phyloP scores from a whole-genome alignment of 1,284 basidiomycete species.

The Ganoderma lingzhi region DNA sequence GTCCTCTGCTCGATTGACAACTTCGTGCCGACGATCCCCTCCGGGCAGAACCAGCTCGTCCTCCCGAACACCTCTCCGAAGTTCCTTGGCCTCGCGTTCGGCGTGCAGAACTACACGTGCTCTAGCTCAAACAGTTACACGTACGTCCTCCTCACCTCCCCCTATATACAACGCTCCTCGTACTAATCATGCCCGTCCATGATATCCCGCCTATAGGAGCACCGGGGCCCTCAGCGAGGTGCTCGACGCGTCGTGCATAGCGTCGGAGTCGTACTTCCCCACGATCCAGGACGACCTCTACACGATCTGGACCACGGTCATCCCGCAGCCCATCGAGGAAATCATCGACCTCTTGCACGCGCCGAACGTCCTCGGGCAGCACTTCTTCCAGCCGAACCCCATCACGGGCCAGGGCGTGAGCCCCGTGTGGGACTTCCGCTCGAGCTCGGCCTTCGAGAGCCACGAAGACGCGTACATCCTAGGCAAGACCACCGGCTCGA shows the following conservation, averaged over 20 bases:
- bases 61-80: slow-evolving; percentile 39
- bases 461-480: slow-evolving; percentile 57
- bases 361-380: slow-evolving; percentile 54
- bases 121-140: slow-evolving; percentile 44
- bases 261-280: slow-evolving; percentile 47
- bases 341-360: slow-evolving; percentile 46
- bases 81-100: slow-evolving; percentile 53
- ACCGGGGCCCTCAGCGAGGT: slow-evolving; percentile 64
- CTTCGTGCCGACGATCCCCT: slow-evolving; percentile 35
- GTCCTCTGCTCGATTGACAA: slow-evolving; percentile 34
- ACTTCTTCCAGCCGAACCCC: slow-evolving; percentile 62
- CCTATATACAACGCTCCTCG: slow-evolving; percentile 12
- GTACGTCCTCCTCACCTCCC: slow-evolving; percentile 33
- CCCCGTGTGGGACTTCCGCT: slow-evolving; percentile 69
- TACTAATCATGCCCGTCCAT: slow-evolving; percentile 5
- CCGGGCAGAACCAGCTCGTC: slow-evolving; percentile 38
- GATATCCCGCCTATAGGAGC: slow-evolving; percentile 32
- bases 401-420: slow-evolving; percentile 51
- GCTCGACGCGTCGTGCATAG: slow-evolving; percentile 66
- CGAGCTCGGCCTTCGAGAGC: slow-evolving; percentile 45
- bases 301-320: slow-evolving; percentile 46
- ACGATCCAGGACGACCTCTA: slow-evolving; percentile 52
- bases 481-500: slow-evolving; percentile 49
- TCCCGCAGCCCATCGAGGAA: slow-evolving; percentile 43
- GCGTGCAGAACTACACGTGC: slow-evolving; percentile 54